phyloP scores from a whole-genome alignment of 441 rosid genomes.

The Melastoma candidum region DNA sequence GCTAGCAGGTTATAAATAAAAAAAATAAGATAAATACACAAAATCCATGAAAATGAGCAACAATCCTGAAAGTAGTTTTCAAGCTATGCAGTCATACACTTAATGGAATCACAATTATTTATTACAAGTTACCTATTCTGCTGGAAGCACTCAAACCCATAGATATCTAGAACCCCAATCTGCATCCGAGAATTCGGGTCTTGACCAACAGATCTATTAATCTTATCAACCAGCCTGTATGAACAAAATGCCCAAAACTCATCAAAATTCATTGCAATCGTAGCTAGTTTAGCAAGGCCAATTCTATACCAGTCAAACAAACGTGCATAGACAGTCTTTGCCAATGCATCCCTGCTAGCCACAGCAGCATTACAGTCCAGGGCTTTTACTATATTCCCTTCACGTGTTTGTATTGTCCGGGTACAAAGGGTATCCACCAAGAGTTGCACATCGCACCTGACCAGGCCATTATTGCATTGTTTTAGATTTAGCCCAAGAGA shows the following conservation, averaged over 20 bases:
- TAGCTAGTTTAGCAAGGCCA: neutral
- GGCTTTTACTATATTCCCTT: constrained; percentile 82
- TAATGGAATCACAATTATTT: neutral
- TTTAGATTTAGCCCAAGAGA: neutral
- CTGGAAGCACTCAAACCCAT: constrained; percentile 93
- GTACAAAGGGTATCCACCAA: constrained; percentile 72
- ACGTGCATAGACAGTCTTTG: constrained; percentile 90
- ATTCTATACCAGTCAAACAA: constrained; percentile 81
- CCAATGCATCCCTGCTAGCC: constrained; percentile 91
- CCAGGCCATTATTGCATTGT: constrained; percentile 5
- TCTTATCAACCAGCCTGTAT: constrained; percentile 82
- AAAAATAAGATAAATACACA: neutral
- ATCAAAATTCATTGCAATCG: too few species aligned
- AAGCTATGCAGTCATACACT: neutral
- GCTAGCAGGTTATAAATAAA: neutral
- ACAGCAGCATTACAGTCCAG: constrained; percentile 89
- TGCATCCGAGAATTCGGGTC: constrained; percentile 57
- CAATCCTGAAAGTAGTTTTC: neutral
- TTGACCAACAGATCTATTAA: constrained; percentile 88
- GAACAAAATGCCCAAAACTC: constrained; percentile 12
- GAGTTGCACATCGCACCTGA: constrained; percentile 81
- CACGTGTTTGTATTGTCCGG: constrained; percentile 92
- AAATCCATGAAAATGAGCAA: constrained; percentile 4
- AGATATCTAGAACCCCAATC: constrained; percentile 92
- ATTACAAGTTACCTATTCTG: constrained; percentile 56